Conservation (phyloP, 345 rosid species). For the Ceriops tagal region DNA sequence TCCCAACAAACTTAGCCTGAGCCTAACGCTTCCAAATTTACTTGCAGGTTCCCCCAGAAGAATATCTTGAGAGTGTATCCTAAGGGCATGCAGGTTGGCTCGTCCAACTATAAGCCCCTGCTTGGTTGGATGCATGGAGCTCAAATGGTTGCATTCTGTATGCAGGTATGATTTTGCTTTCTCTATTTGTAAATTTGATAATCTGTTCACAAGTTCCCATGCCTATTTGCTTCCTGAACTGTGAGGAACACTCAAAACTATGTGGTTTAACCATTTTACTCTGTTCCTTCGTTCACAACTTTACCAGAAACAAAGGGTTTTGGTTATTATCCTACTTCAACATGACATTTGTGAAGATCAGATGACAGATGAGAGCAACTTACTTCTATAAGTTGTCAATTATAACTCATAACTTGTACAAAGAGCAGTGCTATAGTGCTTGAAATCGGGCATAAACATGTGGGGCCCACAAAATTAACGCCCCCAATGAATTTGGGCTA, state of each 20-base stretch:
- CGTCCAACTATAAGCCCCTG: conserved; percentile 61
- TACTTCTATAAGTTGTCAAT: neutral
- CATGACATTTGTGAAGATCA: neutral
- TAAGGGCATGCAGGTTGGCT: conserved; percentile 52
- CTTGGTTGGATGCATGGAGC: conserved; percentile 36
- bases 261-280: neutral
- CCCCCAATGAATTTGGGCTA: too few species aligned
- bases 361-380: neutral
- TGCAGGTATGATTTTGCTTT: conserved; percentile 24
- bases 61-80: conserved; percentile 56
- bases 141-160: conserved; percentile 35
- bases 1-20: too few species aligned
- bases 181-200: neutral
- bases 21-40: conserved; percentile 6
- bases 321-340: neutral
- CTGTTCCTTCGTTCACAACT: neutral
- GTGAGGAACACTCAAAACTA: too few species aligned
- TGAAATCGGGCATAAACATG: too few species aligned
- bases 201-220: too few species aligned
- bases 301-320: neutral
- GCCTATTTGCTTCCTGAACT: too few species aligned
- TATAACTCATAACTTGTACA: neutral
- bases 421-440: neutral
- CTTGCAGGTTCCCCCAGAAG: conserved; percentile 39
- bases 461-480: too few species aligned